A percentile compares a stretch with the other conserved stretches of the same genome.
These are phyloP conservation scores for Rhodotorula babjevae DNA, from an alignment of 768 basidiomycete genomes.

Conservation along the genomic window DNA sequence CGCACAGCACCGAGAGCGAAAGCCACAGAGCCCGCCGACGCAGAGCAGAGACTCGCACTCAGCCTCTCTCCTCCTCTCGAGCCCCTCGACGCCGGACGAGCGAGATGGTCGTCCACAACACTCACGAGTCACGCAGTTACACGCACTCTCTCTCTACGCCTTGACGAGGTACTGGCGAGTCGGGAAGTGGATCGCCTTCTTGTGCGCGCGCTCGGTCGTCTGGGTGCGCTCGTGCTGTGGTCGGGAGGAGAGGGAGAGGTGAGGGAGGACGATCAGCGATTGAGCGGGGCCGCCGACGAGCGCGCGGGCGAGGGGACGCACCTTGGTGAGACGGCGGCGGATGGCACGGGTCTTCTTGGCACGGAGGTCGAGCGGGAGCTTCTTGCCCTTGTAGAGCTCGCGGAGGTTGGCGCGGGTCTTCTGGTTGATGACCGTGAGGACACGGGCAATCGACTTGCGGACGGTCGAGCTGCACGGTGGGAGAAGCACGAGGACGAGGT, in stretches of 20 bases:
- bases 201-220: conserved; percentile 73
- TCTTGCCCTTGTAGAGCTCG: conserved; percentile 97
- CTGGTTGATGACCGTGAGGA: conserved; percentile 96
- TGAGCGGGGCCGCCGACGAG: no score
- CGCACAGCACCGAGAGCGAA: no score
- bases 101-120: background rate
- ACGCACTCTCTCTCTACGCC: conserved; percentile 47
- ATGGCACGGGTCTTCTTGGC: conserved; percentile 98
- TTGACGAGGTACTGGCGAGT: conserved; percentile 80
- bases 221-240: conserved; percentile 72
- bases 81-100: no score
- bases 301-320: conserved; percentile 50
- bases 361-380: conserved; percentile 93
- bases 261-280: background rate
- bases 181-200: conserved; percentile 44
- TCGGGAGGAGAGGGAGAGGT: background rate
- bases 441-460: conserved; percentile 97
- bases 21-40: no score
- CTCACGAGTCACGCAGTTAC: background rate
- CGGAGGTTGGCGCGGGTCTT: conserved; percentile 94
- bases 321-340: conserved; percentile 87
- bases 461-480: conserved; percentile 67
- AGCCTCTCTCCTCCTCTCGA: no score
- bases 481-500: background rate
- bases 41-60: no score